Conservation (phyloP, 106 monocot species). For the Ottelia alismoides region DNA sequence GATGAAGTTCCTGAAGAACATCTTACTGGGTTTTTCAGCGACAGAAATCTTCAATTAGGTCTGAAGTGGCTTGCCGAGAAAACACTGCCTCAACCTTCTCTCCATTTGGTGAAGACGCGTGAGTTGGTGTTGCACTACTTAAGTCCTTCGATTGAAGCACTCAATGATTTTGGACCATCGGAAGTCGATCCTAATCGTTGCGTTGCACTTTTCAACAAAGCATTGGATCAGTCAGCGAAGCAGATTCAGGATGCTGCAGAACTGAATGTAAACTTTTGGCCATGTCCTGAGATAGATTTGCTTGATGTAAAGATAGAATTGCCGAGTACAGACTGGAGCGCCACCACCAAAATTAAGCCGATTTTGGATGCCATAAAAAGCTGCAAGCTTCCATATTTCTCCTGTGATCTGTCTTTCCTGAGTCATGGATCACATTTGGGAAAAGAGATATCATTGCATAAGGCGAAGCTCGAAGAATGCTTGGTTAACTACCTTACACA, state of each 20-base stretch:
- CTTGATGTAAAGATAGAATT: slow-evolving; percentile 41
- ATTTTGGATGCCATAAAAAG: slow-evolving; percentile 23
- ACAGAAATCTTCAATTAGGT: slow-evolving; percentile 45
- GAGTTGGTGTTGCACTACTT: slow-evolving; percentile 38
- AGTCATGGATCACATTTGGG: slow-evolving; percentile 28
- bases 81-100: slow-evolving; percentile 38
- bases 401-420: slow-evolving; percentile 32
- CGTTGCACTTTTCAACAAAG: slow-evolving; percentile 52
- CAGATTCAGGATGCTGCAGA: slow-evolving; percentile 44
- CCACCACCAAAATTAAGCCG: slow-evolving; percentile 22
- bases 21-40: slow-evolving; percentile 43
- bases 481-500: slow-evolving; percentile 31
- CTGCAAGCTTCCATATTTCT: slow-evolving; percentile 56
- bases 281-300: slow-evolving; percentile 56
- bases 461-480: slow-evolving; percentile 37
- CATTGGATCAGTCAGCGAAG: slow-evolving; percentile 33
- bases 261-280: slow-evolving; percentile 55
- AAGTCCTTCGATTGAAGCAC: slow-evolving; percentile 14
- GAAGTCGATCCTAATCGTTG: slow-evolving; percentile 39
- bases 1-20: not conserved
- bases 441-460: slow-evolving; percentile 26
- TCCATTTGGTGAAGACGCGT: slow-evolving; percentile 34
- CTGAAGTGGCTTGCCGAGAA: slow-evolving; percentile 68
- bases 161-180: slow-evolving; percentile 17
- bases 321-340: slow-evolving; percentile 52